Percentiles rank a stretch among this genome's conserved stretches.
phyloP scores from a whole-genome alignment of 768 basidiomycete genomes.

The Kwoniella dejecticola region DNA sequence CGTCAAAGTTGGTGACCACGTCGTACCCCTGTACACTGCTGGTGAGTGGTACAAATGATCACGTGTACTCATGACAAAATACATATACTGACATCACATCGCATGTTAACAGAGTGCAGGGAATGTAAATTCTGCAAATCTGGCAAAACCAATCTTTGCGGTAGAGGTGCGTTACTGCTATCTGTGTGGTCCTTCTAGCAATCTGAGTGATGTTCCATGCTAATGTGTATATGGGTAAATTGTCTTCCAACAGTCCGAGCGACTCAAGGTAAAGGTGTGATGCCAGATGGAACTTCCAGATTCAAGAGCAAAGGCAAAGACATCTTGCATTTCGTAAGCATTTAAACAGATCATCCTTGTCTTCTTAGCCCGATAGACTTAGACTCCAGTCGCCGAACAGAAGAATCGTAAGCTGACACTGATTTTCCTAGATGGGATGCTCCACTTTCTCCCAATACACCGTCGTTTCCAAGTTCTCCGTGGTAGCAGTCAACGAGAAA shows the following conservation, averaged over 20 bases:
- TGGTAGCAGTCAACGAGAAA: constrained; percentile 80
- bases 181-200: too few species aligned
- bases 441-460: constrained; percentile 99
- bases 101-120: constrained; percentile 41
- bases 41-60: constrained; percentile 59
- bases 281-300: constrained; percentile 86
- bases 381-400: too few species aligned
- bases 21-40: constrained; percentile 93
- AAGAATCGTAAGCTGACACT: not conserved
- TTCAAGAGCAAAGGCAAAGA: constrained; percentile 87
- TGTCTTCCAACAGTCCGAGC: constrained; percentile 69
- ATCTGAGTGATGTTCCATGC: too few species aligned
- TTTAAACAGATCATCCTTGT: not conserved
- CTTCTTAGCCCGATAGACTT: not conserved
- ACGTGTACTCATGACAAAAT: not conserved
- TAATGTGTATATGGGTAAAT: too few species aligned
- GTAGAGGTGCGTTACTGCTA: constrained; percentile 74
- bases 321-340: constrained; percentile 84
- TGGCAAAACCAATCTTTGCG: constrained; percentile 95
- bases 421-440: constrained; percentile 78
- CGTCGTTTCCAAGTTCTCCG: constrained; percentile 94
- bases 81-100: constrained; percentile 1
- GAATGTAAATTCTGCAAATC: constrained; percentile 97
- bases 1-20: constrained; percentile 85
- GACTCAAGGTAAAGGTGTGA: constrained; percentile 82